A percentile compares a stretch with the other conserved stretches of the same genome.
Evolutionary conservation across 805 yeast genomes (phyloP).

Genomic region (Metschnikowia sp.): DNA sequence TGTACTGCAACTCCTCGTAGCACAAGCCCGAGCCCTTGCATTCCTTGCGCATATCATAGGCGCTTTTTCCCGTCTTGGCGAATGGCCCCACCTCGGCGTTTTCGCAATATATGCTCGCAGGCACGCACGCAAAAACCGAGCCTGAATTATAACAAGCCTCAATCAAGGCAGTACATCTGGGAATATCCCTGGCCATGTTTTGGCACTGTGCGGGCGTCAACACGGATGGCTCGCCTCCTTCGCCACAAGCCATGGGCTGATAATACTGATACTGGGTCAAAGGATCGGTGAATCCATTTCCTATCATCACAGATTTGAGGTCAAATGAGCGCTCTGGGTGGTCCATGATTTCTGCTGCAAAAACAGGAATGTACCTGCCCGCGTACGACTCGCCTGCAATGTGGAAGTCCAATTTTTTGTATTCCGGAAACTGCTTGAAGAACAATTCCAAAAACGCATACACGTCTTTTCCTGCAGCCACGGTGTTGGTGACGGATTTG

Average conservation of each 20-base stretch:
- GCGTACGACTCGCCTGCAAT: slow-evolving; percentile 94
- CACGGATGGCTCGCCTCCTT: slow-evolving; percentile 78
- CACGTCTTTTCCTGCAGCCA: slow-evolving; percentile 84
- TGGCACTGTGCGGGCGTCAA: slow-evolving; percentile 65
- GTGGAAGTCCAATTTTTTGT: slow-evolving; percentile 57
- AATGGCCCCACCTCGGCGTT: slow-evolving; percentile 62
- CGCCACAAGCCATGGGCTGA: slow-evolving; percentile 90
- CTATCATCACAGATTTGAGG: slow-evolving; percentile 67
- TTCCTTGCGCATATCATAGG: slow-evolving; percentile 78
- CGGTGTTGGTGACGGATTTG: slow-evolving; percentile 60
- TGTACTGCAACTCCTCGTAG: slow-evolving; percentile 69
- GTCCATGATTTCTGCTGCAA: slow-evolving; percentile 70
- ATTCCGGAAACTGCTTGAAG: slow-evolving; percentile 79
- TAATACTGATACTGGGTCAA: slow-evolving; percentile 38
- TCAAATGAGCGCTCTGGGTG: slow-evolving; percentile 14
- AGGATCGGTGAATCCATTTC: slow-evolving; percentile 90
- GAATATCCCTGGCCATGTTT: slow-evolving; percentile 53
- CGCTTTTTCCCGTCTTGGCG: slow-evolving; percentile 75
- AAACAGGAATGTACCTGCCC: slow-evolving; percentile 90
- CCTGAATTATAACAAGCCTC: slow-evolving; percentile 73
- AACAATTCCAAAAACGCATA: slow-evolving; percentile 80
- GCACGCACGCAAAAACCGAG: slow-evolving; percentile 81
- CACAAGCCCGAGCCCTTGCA: slow-evolving; percentile 73
- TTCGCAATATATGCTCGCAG: slow-evolving; percentile 88
- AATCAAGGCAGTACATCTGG: slow-evolving; percentile 74